These are phyloP conservation scores for Cystofilobasidium ferigula DNA, from an alignment of 768 basidiomycete species.

Conservation along the genomic window DNA sequence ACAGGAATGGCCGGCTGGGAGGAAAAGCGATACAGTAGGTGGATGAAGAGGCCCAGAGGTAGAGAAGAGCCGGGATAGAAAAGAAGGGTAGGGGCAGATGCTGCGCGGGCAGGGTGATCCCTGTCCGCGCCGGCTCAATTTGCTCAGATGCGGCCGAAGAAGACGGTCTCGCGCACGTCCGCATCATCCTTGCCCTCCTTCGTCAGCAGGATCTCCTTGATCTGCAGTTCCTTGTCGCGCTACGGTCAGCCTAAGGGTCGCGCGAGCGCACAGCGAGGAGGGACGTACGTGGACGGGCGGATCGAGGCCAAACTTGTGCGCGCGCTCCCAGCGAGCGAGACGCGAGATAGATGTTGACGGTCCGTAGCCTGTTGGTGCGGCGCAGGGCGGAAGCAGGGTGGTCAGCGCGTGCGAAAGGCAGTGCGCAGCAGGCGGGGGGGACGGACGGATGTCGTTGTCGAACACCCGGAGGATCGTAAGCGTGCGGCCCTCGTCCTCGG, in stretches of 20 bases:
- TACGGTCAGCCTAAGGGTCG: too few relatives aligned
- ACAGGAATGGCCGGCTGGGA: too few relatives aligned
- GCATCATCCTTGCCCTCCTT: constrained; percentile 1
- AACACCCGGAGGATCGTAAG: constrained; percentile 7
- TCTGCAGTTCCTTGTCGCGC: not conserved
- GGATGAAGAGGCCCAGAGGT: too few relatives aligned
- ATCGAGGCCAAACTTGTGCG: not conserved
- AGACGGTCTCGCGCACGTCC: not conserved
- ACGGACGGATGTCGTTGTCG: constrained; percentile 9
- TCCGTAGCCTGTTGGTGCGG: not conserved
- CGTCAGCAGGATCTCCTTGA: constrained; percentile 2
- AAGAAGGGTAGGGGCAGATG: too few relatives aligned
- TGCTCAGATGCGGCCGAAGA: constrained; percentile 2
- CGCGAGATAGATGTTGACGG: not conserved
- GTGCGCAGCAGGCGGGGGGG: not conserved
- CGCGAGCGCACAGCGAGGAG: not conserved
- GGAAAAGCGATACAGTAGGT: too few relatives aligned
- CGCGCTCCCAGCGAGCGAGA: constrained; percentile 7
- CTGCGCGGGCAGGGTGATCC: too few relatives aligned
- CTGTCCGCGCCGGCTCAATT: too few relatives aligned
- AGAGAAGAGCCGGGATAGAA: too few relatives aligned
- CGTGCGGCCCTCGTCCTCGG: not conserved
- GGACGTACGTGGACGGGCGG: constrained; percentile 3
- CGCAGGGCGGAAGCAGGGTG: not conserved
- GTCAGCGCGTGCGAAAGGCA: not conserved